Evolutionary conservation across 2,329 filamentous ascomycete genomes (phyloP), one percentile per base, ranked within the genome.

Genomic region (Sphaerostilbella broomeana): DNA sequence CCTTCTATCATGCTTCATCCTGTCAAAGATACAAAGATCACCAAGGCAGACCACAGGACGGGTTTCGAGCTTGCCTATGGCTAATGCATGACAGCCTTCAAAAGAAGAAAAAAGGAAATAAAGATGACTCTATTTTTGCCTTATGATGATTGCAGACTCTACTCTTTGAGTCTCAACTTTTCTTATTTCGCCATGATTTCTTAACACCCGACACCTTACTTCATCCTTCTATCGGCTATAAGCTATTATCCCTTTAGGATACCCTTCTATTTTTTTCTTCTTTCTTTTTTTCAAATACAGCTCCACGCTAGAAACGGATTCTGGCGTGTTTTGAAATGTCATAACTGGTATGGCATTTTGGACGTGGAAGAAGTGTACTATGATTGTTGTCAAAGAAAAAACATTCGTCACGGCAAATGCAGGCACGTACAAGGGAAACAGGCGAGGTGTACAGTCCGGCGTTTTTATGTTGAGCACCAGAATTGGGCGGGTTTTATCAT

Each of bases 1-100:
- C 77, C 77, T 5, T 67, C 73, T 2, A 70, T 80, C 49, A 61
- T 80, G 47, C 58, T 81, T 30, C 75, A 79, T 45, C 75, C 75
- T 3, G 66, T 80, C 56, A 79, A 79, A 57, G 69, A 79, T 47
- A 68, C 76, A 2, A 63, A 66, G 45, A 66, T 69, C 24, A 77
- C 73, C 3, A 58, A 63, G 40, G 60, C 63, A 12, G 70, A 67
- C 28, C 57, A 65, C 44, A 49, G 54, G 47, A 59, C 62, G 4
- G 54, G 53, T 10, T 67, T 65, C 30, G 56, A 63, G 15, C 53
- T 67, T 16, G 51, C 55, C 16, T 63, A 60, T 40, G 64, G 64
- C 30, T 67, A 50, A n/a, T n/a, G n/a, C n/a, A n/a, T n/a, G n/a
- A n/a, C n/a, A n/a, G n/a, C n/a, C n/a, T n/a, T n/a, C n/a, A n/a